These are phyloP conservation scores for Medicago arabica DNA, from an alignment of 306 rosid genomes.

Conservation along the genomic window DNA sequence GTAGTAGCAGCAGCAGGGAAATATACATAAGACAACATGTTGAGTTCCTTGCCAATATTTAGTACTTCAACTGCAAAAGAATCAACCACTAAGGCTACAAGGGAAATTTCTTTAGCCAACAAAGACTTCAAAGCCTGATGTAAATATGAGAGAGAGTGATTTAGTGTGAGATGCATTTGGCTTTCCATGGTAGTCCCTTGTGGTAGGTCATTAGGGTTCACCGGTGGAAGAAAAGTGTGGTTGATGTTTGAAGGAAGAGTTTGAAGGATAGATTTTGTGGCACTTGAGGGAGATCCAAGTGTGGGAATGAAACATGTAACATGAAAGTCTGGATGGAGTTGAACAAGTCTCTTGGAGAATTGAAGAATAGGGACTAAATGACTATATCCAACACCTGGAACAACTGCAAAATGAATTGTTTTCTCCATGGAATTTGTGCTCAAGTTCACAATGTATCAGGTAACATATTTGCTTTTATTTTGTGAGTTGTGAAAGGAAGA, in stretches of 20 bases:
- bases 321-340: conserved; percentile 25
- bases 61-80: not conserved
- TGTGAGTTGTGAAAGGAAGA: no score
- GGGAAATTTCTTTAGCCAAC: not conserved
- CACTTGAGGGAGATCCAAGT: not conserved
- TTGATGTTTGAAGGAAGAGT: conserved; percentile 28
- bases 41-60: conserved; percentile 22
- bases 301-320: conserved; percentile 34
- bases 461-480: no score
- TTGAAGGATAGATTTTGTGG: conserved; percentile 18
- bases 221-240: conserved; percentile 16
- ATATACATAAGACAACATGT: conserved; percentile 29
- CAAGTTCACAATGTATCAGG: no score
- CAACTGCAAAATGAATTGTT: conserved; percentile 28
- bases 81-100: conserved; percentile 31
- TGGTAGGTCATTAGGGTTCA: not conserved
- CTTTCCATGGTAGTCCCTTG: not conserved
- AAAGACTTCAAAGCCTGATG: conserved; percentile 5
- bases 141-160: conserved; percentile 19
- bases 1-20: not conserved
- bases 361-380: conserved; percentile 40
- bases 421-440: conserved; percentile 28
- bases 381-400: conserved; percentile 33
- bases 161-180: conserved; percentile 2
- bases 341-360: conserved; percentile 41